A percentile compares a stretch with the other conserved stretches of the same genome.
phyloP scores from a whole-genome alignment of 306 rosid species.

The Myrica gale region DNA sequence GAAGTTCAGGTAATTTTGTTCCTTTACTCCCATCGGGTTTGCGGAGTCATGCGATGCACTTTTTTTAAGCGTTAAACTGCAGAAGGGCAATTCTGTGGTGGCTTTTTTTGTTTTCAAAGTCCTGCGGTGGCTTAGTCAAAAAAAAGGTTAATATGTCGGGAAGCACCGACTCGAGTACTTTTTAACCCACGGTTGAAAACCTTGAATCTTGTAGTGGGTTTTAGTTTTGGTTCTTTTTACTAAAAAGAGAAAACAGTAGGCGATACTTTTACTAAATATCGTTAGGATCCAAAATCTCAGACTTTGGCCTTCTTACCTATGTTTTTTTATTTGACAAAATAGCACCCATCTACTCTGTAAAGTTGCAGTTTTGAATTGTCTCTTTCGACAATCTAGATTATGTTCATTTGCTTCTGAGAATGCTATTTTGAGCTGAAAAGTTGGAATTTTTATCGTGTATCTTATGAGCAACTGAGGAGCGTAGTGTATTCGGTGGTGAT shows the following conservation, averaged over 20 bases:
- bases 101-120: not conserved
- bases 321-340: not conserved
- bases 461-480: not conserved
- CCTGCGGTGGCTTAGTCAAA: no score
- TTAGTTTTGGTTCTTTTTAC: conserved; percentile 5
- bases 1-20: conserved; percentile 15
- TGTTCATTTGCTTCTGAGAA: conserved; percentile 7
- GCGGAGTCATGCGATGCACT: conserved; percentile 8
- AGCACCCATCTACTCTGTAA: not conserved
- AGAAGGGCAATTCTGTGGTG: conserved; percentile 11
- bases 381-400: not conserved
- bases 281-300: conserved; percentile 12
- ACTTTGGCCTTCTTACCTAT: conserved; percentile 7
- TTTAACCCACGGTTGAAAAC: conserved; percentile 23
- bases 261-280: conserved; percentile 1
- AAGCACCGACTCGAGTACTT: conserved; percentile 9
- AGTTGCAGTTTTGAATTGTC: not conserved
- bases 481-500: conserved; percentile 11
- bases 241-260: not conserved
- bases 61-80: conserved; percentile 6
- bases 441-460: conserved; percentile 3
- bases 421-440: not conserved
- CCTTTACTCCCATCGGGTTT: conserved; percentile 17
- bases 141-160: conserved; percentile 18
- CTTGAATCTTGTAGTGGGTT: conserved; percentile 26